These are phyloP conservation scores for Termitomyces sp. DNA, from an alignment of 768 basidiomycete genomes.

Conservation along the genomic window DNA sequence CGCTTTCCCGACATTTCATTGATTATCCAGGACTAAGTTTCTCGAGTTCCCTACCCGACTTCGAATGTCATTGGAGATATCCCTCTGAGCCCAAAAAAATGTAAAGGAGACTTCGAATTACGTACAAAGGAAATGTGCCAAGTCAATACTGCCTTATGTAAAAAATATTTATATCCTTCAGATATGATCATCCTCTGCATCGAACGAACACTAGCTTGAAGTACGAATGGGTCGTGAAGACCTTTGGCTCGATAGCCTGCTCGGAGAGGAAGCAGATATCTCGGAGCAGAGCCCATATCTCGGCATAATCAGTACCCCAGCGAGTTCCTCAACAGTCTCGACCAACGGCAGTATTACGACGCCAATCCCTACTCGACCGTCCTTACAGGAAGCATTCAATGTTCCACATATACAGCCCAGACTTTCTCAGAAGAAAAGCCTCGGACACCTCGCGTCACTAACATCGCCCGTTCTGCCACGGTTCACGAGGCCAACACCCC, in stretches of 20 bases:
- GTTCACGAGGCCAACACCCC: conserved; percentile 14
- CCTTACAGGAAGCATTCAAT: conserved; percentile 15
- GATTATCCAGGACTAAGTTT: no score
- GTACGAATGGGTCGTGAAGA: conserved; percentile 16
- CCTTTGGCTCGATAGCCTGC: conserved; percentile 19
- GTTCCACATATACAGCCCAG: conserved; percentile 14
- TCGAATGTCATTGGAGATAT: no score
- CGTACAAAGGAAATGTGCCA: background rate
- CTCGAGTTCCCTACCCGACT: no score
- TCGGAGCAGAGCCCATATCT: conserved; percentile 26
- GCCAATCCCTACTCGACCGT: conserved; percentile 16
- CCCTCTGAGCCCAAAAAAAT: no score
- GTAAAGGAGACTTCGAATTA: background rate
- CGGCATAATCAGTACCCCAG: conserved; percentile 17
- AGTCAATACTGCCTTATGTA: background rate
- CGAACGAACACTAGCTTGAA: conserved; percentile 4
- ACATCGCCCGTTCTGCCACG: conserved; percentile 22
- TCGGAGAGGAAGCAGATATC: conserved; percentile 28
- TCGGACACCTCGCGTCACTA: conserved; percentile 21
- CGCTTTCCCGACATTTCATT: no score
- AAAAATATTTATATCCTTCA: background rate
- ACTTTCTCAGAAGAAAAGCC: conserved; percentile 19
- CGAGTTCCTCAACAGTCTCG: conserved; percentile 22
- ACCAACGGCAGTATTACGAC: conserved; percentile 19
- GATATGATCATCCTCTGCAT: background rate